Conservation (phyloP, 208 protist species). For the Kentomonas sorsogonicus region DNA sequence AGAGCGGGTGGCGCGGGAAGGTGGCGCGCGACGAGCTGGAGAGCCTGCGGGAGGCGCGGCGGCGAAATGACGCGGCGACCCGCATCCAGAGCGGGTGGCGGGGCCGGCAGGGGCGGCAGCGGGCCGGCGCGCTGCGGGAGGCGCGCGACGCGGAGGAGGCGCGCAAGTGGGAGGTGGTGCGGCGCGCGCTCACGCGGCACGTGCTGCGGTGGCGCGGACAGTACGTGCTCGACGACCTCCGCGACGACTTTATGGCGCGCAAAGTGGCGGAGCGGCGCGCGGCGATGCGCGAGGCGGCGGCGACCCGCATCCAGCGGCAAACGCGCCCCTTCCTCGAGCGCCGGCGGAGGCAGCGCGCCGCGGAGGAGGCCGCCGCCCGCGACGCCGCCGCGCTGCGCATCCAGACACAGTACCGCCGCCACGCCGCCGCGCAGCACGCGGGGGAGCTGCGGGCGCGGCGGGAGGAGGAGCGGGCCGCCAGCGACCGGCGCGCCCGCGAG, state of each 20-base stretch:
- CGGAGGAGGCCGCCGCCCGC: too few species aligned
- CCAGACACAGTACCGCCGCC: too few species aligned
- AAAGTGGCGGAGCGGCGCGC: conserved; percentile 8
- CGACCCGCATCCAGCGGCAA: conserved; percentile 61
- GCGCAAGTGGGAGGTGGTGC: conserved; percentile 14
- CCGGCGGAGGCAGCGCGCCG: conserved; percentile 41
- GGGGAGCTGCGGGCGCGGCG: too few species aligned
- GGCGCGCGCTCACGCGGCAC: conserved; percentile 30
- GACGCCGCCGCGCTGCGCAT: too few species aligned
- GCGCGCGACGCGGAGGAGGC: conserved; percentile 28
- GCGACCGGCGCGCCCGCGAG: too few species aligned
- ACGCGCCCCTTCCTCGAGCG: too few species aligned
- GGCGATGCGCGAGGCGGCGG: conserved; percentile 26
- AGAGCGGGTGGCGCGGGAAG: conserved; percentile 41
- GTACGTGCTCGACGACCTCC: conserved; percentile 17
- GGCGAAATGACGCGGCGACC: conserved; percentile 5
- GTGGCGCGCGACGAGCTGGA: conserved; percentile 1
- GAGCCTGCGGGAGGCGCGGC: not conserved
- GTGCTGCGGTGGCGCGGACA: conserved; percentile 28
- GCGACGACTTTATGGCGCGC: conserved; percentile 18
- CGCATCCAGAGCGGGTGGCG: conserved; percentile 13
- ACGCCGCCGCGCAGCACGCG: too few species aligned
- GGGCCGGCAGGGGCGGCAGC: conserved; percentile 16
- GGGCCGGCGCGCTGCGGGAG: conserved; percentile 51
- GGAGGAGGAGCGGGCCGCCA: too few species aligned